A percentile compares a stretch with the other conserved stretches of the same genome.
phyloP scores from a whole-genome alignment of 169 alveolate genomes.

The Plasmodium billcollinsi region DNA sequence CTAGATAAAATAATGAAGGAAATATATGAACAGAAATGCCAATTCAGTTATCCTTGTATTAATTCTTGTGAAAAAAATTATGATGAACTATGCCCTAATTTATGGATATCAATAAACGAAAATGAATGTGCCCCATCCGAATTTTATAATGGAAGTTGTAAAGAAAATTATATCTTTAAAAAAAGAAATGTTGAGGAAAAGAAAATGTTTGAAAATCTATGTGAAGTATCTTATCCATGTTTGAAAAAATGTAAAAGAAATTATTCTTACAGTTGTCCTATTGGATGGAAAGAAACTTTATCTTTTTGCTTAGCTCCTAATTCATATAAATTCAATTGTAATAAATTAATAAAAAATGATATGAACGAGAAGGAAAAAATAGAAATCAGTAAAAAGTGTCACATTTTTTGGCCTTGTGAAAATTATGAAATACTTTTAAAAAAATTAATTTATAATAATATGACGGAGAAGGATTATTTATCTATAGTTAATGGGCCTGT shows the following conservation, averaged over 20 bases:
- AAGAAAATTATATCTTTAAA: conserved; percentile 64
- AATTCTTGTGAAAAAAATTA: conserved; percentile 71
- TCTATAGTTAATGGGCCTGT: conserved; percentile 69
- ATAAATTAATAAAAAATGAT: conserved; percentile 50
- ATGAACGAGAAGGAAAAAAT: conserved; percentile 60
- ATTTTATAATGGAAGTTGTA: conserved; percentile 68
- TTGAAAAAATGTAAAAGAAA: conserved; percentile 58
- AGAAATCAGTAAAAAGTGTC: conserved; percentile 64
- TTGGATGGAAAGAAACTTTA: conserved; percentile 76
- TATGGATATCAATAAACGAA: conserved; percentile 37
- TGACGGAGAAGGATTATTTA: conserved; percentile 60
- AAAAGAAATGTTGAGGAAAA: conserved; percentile 63
- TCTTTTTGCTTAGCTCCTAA: conserved; percentile 63
- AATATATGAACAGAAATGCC: conserved; percentile 71
- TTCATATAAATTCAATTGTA: conserved; percentile 48
- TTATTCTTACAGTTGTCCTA: conserved; percentile 74
- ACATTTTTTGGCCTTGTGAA: conserved; percentile 75
- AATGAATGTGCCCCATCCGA: conserved; percentile 76
- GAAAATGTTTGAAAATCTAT: conserved; percentile 58
- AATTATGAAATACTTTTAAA: conserved; percentile 71
- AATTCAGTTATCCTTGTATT: conserved; percentile 72
- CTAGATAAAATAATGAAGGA: conserved; percentile 62
- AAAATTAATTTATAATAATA: conserved; percentile 38
- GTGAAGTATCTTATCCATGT: conserved; percentile 73
- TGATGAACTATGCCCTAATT: conserved; percentile 62